A percentile compares a stretch with the other conserved stretches of the same genome.
These are phyloP conservation scores for Talaromyces rugulosus DNA, from an alignment of 2,329 filamentous ascomycete genomes.

Conservation along the genomic window DNA sequence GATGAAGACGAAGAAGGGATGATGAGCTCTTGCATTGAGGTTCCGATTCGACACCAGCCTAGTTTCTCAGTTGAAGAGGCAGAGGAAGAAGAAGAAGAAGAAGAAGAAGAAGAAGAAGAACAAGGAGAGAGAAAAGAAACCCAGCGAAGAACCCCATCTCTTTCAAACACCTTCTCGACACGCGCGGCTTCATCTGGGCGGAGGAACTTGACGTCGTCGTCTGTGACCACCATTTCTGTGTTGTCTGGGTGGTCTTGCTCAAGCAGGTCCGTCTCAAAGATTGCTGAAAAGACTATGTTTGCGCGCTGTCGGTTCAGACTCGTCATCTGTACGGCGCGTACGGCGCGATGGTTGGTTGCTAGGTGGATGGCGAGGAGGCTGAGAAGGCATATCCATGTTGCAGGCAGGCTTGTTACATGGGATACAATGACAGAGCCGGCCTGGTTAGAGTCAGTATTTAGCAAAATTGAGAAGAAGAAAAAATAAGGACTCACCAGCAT, in stretches of 20 bases:
- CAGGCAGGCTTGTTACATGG: constrained; percentile 62
- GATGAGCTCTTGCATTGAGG: constrained; percentile 33
- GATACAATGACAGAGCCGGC: constrained; percentile 78
- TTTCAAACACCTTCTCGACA: constrained; percentile 56
- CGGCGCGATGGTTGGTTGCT: constrained; percentile 79
- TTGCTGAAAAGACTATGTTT: constrained; percentile 66
- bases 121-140: too few relatives aligned
- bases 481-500: constrained; percentile 58
- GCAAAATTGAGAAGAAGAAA: not conserved
- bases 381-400: constrained; percentile 71
- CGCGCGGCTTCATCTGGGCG: constrained; percentile 62
- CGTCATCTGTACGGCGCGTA: constrained; percentile 76
- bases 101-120: constrained; percentile 28
- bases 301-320: constrained; percentile 83
- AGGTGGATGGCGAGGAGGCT: constrained; percentile 72
- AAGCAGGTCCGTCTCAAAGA: constrained; percentile 35
- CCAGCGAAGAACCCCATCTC: constrained; percentile 63
- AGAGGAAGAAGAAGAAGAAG: constrained; percentile 24
- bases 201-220: constrained; percentile 31
- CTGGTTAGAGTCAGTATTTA: constrained; percentile 25
- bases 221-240: constrained; percentile 5
- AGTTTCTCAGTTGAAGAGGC: constrained; percentile 22
- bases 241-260: constrained; percentile 10
- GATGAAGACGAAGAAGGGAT: constrained; percentile 5
- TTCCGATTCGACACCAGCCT: constrained; percentile 54